Conservation (phyloP, 371 early-diverging fungal genomes). For the Mucor saturninus region DNA sequence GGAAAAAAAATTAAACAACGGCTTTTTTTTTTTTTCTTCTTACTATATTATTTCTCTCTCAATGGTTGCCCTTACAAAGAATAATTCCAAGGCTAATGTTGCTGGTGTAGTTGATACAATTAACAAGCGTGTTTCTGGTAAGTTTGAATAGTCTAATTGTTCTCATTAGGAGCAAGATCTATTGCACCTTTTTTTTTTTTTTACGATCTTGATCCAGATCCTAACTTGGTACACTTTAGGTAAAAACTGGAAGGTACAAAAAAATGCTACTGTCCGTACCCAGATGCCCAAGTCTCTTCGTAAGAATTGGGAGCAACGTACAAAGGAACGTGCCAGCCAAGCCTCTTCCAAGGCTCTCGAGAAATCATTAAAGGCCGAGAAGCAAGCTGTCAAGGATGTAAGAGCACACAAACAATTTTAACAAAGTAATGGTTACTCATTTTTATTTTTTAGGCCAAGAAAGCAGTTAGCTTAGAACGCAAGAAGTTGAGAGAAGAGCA, state of each 20-base stretch:
- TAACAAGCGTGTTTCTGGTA: slow-evolving; percentile 56
- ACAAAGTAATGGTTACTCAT: too few relatives aligned
- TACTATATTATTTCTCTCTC: background rate
- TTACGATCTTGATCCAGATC: slow-evolving; percentile 8
- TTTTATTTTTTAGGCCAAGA: slow-evolving; percentile 49
- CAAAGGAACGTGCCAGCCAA: slow-evolving; percentile 46
- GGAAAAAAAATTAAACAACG: slow-evolving; percentile 4
- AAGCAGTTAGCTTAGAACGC: slow-evolving; percentile 63
- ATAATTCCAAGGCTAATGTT: slow-evolving; percentile 39
- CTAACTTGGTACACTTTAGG: slow-evolving; percentile 27
- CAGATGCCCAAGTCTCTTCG: slow-evolving; percentile 62
- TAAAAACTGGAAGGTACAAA: slow-evolving; percentile 61
- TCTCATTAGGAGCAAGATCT: background rate
- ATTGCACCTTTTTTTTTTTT: background rate
- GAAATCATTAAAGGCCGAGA: slow-evolving; percentile 61
- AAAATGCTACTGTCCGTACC: slow-evolving; percentile 57
- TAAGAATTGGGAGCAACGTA: slow-evolving; percentile 57
- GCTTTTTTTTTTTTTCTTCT: background rate
- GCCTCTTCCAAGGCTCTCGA: slow-evolving; percentile 51
- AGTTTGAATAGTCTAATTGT: background rate
- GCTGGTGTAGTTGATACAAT: slow-evolving; percentile 51
- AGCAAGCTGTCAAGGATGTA: slow-evolving; percentile 61
- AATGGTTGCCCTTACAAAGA: slow-evolving; percentile 28
- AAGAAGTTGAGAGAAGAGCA: slow-evolving; percentile 66
- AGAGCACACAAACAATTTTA: slow-evolving; percentile 1